phyloP scores from a whole-genome alignment of 208 protist species.

The Crithidia expoeki region DNA sequence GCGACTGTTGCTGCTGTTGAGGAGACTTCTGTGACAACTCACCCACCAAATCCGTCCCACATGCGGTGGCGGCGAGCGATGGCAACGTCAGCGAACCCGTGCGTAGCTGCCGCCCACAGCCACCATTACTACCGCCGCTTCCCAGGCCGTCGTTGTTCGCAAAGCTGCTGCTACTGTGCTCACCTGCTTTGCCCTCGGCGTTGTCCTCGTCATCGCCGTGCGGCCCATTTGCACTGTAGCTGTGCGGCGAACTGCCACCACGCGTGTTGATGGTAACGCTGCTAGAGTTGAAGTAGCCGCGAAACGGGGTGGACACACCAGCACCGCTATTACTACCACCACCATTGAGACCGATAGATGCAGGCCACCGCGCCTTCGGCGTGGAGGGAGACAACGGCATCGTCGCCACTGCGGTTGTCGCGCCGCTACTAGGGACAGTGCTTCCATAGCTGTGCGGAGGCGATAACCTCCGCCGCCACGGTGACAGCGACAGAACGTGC shows the following conservation, averaged over 20 bases:
- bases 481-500: not conserved
- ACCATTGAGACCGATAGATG: not conserved
- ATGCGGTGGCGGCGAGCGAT: constrained; percentile 9
- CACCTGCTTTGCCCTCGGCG: not conserved
- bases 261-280: constrained; percentile 20
- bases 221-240: not conserved
- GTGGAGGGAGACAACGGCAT: not conserved
- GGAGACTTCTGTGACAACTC: not conserved
- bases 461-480: constrained; percentile 6
- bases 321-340: not conserved
- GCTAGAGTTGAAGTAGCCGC: not conserved
- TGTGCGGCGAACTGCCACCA: not conserved
- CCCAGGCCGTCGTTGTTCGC: not conserved
- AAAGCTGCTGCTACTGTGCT: no score
- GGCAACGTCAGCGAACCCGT: constrained; percentile 1
- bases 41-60: not conserved
- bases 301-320: not conserved
- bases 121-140: not conserved
- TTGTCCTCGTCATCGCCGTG: not conserved
- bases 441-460: not conserved
- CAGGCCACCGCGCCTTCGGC: not conserved
- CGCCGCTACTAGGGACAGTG: not conserved
- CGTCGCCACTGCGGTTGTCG: not conserved
- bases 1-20: not conserved
- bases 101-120: not conserved